A percentile compares a stretch with the other conserved stretches of the same genome.
Evolutionary conservation across 2,329 filamentous ascomycete species (phyloP).

Genomic region (Emmonsiellopsis sp.): DNA sequence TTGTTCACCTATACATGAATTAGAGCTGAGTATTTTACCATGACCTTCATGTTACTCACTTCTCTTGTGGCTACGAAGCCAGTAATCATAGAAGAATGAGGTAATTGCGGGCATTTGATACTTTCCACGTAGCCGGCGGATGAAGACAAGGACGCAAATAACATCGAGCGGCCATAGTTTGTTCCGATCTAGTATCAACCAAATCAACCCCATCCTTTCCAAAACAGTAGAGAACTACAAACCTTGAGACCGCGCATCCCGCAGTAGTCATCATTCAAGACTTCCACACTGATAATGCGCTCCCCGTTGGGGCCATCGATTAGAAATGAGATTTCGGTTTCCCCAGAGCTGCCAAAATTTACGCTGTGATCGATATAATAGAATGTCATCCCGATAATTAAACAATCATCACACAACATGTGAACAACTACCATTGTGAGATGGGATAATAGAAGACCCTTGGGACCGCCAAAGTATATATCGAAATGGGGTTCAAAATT

Average conservation of each 20-base stretch:
- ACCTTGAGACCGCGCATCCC: constrained; percentile 2
- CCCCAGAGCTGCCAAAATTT: background rate
- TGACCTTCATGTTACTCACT: background rate
- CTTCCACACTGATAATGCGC: background rate
- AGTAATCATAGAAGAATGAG: background rate
- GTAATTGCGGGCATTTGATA: background rate
- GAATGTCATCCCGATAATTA: constrained; percentile 2
- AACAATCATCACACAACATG: background rate
- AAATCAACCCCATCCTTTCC: background rate
- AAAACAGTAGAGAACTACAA: background rate
- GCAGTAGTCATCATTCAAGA: background rate
- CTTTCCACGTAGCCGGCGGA: background rate
- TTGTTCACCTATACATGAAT: no score
- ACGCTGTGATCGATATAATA: background rate
- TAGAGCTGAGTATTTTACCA: no score
- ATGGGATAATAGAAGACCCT: background rate
- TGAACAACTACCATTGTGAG: background rate
- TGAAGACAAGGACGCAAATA: background rate
- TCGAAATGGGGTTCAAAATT: background rate
- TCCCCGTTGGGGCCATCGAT: constrained; percentile 4
- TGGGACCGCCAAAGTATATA: constrained; percentile 3
- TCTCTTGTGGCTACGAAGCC: constrained; percentile 1
- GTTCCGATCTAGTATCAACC: background rate
- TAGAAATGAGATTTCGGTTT: background rate
- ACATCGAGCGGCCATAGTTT: constrained; percentile 1